Base-by-base conservation (phyloP, 306 rosid species). In the Vigna radiata region DNA sequence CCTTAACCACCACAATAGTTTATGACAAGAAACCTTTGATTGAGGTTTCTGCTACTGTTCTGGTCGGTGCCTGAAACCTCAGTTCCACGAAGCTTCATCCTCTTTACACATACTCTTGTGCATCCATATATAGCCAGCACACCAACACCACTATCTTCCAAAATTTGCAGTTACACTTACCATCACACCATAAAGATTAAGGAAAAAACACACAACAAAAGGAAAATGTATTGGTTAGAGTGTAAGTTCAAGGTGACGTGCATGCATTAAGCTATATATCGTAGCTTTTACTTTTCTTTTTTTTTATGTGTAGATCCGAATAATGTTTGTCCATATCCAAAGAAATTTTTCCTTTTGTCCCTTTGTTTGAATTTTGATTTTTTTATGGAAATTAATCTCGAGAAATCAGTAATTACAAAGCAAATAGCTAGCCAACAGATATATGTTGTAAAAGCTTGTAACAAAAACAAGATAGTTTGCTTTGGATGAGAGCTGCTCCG, bases 51-150 rank as follows among this genome's bases (percentile, higher is more conserved):
- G 16, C 25, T 44, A 7, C 16, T 31, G 73, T 63, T 77, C 47
- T 77, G 89, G 92, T 85, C 90, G 87, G 93, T 84, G 91, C 84
- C 86, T 62, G 86, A 82, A 86, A 84, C 89, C 85, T 81, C 17
- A 78, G 72, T 54, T 70, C 86, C 15, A 63, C 78, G 93, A 89
- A 91, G 88, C 85, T 91, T 89, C 96, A 74, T 86, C 70, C 48
- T 72, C 50, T 33, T 33, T 36, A 61, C 27, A 31, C 27, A 41
- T 27, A 31, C 36, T 25, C 29, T 31, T 29, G 46, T 70, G 68
- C 50, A 18, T 68, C 29, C 8, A 39, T 39, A 3, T 43, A 43
- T 52, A 29, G 55, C 52, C 52, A 65, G 19, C 52, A 66, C 53
- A 18, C 10, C 50, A 66, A 12, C 60, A 8, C 33, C 53, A 68